Evolutionary conservation across 495 filamentous ascomycete species (phyloP).

Genomic region (Emericellopsis terricola): DNA sequence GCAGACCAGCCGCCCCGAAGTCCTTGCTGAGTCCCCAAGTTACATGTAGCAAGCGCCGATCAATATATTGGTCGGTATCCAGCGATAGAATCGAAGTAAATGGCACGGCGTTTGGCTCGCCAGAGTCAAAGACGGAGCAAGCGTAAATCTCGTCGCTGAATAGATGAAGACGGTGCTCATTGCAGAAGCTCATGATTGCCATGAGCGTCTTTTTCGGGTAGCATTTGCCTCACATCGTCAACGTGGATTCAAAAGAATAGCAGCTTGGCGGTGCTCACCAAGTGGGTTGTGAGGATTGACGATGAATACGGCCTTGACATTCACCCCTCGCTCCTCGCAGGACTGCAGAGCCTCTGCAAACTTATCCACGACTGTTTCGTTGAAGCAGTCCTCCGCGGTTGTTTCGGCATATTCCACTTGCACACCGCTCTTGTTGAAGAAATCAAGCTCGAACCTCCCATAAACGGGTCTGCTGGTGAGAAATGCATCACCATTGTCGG

Average conservation of each 20-base stretch:
- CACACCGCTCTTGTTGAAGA: conserved; percentile 7
- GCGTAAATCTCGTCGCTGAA: conserved; percentile 18
- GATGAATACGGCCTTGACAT: conserved; percentile 25
- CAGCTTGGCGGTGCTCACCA: background rate
- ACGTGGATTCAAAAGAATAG: background rate
- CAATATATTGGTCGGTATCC: conserved; percentile 12
- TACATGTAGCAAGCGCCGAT: conserved; percentile 16
- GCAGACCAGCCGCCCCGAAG: conserved; percentile 21
- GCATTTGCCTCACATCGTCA: conserved; percentile 6
- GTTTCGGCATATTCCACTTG: conserved; percentile 18
- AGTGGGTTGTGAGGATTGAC: conserved; percentile 19
- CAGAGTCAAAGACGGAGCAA: conserved; percentile 9
- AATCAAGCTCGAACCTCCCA: conserved; percentile 5
- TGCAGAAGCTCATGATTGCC: conserved; percentile 8
- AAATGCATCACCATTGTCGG: conserved; percentile 8
- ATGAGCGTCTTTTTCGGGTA: conserved; percentile 5
- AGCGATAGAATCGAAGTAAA: conserved; percentile 22
- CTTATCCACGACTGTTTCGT: conserved; percentile 12
- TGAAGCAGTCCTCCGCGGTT: conserved; percentile 18
- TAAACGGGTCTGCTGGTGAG: conserved; percentile 10
- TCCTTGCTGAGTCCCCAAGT: conserved; percentile 26
- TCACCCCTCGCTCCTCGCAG: conserved; percentile 4
- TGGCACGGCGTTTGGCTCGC: background rate
- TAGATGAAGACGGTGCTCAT: conserved; percentile 10
- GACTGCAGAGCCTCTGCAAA: conserved; percentile 21